Conservation (phyloP, 2,329 filamentous ascomycete genomes). For the Lasiodiplodia theobromae region DNA sequence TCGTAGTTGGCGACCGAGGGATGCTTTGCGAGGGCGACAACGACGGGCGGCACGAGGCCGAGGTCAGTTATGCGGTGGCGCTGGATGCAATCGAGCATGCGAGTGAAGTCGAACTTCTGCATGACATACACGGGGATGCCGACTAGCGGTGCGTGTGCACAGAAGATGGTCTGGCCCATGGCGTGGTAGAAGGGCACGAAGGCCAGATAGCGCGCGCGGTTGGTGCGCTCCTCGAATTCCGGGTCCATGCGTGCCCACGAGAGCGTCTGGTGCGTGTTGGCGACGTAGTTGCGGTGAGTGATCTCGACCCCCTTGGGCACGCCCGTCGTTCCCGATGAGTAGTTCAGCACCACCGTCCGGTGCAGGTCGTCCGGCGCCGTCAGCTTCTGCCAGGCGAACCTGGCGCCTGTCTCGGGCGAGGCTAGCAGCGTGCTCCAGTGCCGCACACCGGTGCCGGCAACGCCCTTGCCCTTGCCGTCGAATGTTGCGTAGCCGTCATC, state of each 20-base stretch:
- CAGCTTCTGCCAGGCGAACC: conserved; percentile 70
- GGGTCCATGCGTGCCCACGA: conserved; percentile 56
- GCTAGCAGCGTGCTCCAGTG: conserved; percentile 71
- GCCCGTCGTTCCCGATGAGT: conserved; percentile 80
- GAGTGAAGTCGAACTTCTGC: conserved; percentile 76
- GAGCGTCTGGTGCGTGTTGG: conserved; percentile 71
- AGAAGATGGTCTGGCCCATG: conserved; percentile 71
- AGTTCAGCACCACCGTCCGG: conserved; percentile 75
- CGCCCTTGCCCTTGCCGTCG: conserved; percentile 47
- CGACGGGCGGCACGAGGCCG: conserved; percentile 75
- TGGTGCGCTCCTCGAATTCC: conserved; percentile 55
- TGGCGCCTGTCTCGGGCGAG: conserved; percentile 58
- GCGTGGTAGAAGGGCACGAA: conserved; percentile 70
- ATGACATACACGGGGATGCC: conserved; percentile 78
- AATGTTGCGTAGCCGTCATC: conserved; percentile 52
- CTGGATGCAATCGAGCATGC: conserved; percentile 73
- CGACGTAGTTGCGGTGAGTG: conserved; percentile 77
- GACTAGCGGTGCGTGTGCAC: conserved; percentile 64
- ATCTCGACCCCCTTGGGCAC: conserved; percentile 85
- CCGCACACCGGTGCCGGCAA: conserved; percentile 43
- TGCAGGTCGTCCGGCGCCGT: conserved; percentile 56
- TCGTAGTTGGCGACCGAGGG: conserved; percentile 71
- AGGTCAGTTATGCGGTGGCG: conserved; percentile 72
- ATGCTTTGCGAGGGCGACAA: conserved; percentile 75
- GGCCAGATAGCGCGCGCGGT: conserved; percentile 60